Evolutionary conservation across 352 stramenopile genomes (phyloP).

Genomic region (Globisporangium emineosum): DNA sequence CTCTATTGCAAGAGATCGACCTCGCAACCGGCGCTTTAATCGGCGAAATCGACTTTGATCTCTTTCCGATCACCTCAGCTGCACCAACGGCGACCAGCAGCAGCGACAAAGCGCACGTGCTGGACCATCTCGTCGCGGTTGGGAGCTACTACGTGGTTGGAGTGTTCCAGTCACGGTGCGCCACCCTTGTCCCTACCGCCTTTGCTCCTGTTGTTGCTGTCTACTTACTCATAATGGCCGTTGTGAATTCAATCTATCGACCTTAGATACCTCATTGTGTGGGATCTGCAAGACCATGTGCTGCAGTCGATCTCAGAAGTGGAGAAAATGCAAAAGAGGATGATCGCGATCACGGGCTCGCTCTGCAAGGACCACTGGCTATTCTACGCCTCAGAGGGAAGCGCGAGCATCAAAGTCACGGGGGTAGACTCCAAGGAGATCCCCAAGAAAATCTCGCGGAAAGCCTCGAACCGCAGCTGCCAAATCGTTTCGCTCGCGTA

Average conservation of each 20-base stretch:
- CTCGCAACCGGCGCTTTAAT: slow-evolving; percentile 45
- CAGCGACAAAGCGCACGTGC: slow-evolving; percentile 20
- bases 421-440: slow-evolving; percentile 41
- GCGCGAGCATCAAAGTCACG: slow-evolving; percentile 66
- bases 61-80: slow-evolving; percentile 24
- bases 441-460: slow-evolving; percentile 72
- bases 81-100: neutral
- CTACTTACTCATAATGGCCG: neutral
- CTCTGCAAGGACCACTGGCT: slow-evolving; percentile 57
- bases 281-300: slow-evolving; percentile 61
- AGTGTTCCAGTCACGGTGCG: slow-evolving; percentile 44
- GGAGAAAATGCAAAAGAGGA: slow-evolving; percentile 59
- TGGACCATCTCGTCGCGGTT: slow-evolving; percentile 51
- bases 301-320: slow-evolving; percentile 60
- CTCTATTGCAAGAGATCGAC: slow-evolving; percentile 66
- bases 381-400: slow-evolving; percentile 73
- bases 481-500: slow-evolving; percentile 57
- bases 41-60: slow-evolving; percentile 64
- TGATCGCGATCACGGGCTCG: slow-evolving; percentile 50
- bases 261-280: slow-evolving; percentile 47
- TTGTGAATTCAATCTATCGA: neutral
- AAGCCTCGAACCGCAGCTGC: slow-evolving; percentile 53
- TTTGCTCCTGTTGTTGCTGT: neutral
- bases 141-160: slow-evolving; percentile 49
- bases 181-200: neutral